Base-by-base conservation (phyloP, 495 filamentous ascomycete species). In the Aspergillus egyptiacus region DNA sequence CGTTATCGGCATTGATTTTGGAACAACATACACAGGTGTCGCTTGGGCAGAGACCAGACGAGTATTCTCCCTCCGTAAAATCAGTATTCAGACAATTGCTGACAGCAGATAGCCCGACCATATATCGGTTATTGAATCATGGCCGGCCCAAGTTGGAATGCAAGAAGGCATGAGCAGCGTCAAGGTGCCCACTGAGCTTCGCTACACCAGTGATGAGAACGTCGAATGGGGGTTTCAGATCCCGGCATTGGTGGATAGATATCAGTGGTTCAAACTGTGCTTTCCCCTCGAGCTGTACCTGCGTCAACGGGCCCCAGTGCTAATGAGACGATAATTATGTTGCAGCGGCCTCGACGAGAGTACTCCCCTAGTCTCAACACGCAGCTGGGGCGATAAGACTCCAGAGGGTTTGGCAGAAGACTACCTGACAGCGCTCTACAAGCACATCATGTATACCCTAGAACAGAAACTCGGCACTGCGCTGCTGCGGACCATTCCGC, bases 211-310 rank as follows among this genome's bases (percentile, higher is more conserved):
- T 11, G 18, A 14, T 1, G 18, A 27, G 3, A 51, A 56, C 10
- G 13, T 69, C 50, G 2, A 53, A 57, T 81, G 78, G 77, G 78
- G 77, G 0, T 79, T 74, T 47, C 61, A 72, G 18, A 73, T 80
- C 24, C 61, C 0, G 62, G 74, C 1, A 27, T 34, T 0, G 67
- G 61, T 31, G 60, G 68, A 30, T 57, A 71, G 19, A 54, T 74
- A 50, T 24, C 66, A 79, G 46, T 81, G 75, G 71, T 73, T 83
- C 60, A 81, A 81, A 55, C 69, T 50, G 69, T 57, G 37, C 65
- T 68, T 5, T 62, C 60, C 18, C 50, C 56, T 44, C n/a, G n/a
- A n/a, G n/a, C n/a, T n/a, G n/a, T n/a, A n/a, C n/a, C n/a, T n/a
- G n/a, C n/a, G n/a, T n/a, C n/a, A n/a, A n/a, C n/a, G n/a, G n/a